Evolutionary conservation across 331 rosid genomes (phyloP).

Genomic region (Arachis monticola): DNA sequence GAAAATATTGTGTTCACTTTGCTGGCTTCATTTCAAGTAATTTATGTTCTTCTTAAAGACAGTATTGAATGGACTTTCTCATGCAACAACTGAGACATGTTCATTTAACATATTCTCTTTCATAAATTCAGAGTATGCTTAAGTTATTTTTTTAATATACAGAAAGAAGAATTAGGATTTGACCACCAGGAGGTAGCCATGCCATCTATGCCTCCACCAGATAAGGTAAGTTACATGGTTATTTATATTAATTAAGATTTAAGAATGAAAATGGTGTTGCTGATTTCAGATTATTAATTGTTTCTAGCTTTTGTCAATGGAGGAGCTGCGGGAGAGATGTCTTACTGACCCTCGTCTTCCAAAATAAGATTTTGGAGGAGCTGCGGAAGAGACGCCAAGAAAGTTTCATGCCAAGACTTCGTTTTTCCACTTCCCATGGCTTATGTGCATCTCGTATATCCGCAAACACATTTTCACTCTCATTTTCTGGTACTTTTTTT

Average conservation of each 20-base stretch:
- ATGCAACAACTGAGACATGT: not conserved
- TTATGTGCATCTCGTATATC: no score
- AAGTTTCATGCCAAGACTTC: no score
- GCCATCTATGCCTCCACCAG: constrained; percentile 83
- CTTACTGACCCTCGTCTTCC: no score
- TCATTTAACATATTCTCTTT: constrained; percentile 15
- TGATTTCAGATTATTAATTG: no score
- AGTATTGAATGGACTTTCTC: not conserved
- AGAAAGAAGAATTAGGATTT: constrained; percentile 81
- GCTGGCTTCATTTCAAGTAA: constrained; percentile 89
- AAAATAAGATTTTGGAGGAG: no score
- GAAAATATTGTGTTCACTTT: constrained; percentile 9
- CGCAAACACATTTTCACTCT: no score
- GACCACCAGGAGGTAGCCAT: constrained; percentile 76
- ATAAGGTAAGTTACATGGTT: constrained; percentile 57
- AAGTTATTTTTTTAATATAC: constrained; percentile 41
- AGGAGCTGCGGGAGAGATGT: no score
- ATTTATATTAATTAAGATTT: not conserved
- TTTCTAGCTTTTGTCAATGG: no score
- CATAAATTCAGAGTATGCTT: constrained; percentile 15
- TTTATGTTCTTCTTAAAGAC: constrained; percentile 22
- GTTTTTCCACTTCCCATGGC: no score
- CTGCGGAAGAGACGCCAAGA: no score
- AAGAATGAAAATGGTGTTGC: no score
- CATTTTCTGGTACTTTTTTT: no score